Evolutionary conservation across 2,329 filamentous ascomycete species (phyloP).

Genomic region (Diplodia intermedia): DNA sequence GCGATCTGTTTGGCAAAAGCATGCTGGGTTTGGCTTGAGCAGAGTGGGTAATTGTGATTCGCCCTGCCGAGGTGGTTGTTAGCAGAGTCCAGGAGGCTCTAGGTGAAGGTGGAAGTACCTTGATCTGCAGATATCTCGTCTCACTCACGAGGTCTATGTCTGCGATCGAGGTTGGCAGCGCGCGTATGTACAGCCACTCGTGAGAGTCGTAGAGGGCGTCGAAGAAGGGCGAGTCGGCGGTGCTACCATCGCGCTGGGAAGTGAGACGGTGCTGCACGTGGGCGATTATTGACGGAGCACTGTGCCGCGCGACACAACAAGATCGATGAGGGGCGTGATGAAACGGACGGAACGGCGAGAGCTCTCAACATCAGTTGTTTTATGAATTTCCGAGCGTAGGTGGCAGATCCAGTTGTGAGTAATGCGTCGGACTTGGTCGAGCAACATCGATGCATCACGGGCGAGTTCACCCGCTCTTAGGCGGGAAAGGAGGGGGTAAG

Average conservation of each 20-base stretch:
- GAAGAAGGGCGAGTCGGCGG: too few species aligned
- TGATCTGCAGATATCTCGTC: too few species aligned
- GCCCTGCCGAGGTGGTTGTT: too few species aligned
- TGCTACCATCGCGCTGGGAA: background rate
- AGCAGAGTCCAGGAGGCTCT: too few species aligned
- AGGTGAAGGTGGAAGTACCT: too few species aligned
- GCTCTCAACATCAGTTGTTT: conserved; percentile 47
- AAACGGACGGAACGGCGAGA: conserved; percentile 43
- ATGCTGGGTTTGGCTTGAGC: too few species aligned
- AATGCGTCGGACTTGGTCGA: conserved; percentile 53
- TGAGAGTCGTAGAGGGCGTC: too few species aligned
- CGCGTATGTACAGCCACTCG: too few species aligned
- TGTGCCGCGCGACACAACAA: conserved; percentile 20
- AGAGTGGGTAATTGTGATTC: too few species aligned
- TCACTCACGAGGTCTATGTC: too few species aligned
- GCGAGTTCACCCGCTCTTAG: background rate
- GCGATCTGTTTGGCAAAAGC: too few species aligned
- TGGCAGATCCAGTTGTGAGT: conserved; percentile 59
- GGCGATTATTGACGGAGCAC: conserved; percentile 23
- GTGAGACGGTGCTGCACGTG: conserved; percentile 17
- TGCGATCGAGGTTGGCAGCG: too few species aligned
- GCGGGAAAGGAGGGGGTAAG: background rate
- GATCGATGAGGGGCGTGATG: conserved; percentile 24
- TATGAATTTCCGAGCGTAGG: conserved; percentile 56
- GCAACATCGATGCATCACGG: conserved; percentile 39